These are phyloP conservation scores for Fusarium sp. DNA, from an alignment of 2,329 filamentous ascomycete genomes.

Conservation along the genomic window DNA sequence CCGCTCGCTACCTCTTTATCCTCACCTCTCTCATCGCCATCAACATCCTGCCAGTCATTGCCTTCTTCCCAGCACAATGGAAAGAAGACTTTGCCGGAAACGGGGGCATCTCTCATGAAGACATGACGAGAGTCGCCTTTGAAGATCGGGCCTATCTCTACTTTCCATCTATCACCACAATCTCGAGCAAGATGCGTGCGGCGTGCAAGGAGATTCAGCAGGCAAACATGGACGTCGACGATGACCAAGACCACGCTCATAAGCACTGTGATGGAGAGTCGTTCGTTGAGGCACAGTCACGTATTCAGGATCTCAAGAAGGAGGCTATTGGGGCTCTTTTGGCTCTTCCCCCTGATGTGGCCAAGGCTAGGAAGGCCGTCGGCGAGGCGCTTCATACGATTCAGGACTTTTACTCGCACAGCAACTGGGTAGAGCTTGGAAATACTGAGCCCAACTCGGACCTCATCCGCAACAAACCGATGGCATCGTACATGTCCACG, in stretches of 20 bases:
- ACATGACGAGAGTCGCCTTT: neutral
- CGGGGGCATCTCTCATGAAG: neutral
- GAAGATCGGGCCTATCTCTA: neutral
- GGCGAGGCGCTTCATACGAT: neutral
- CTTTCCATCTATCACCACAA: neutral
- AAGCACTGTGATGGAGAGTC: neutral
- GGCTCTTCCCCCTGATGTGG: neutral
- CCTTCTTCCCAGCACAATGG: slow-evolving; percentile 2
- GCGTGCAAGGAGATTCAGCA: neutral
- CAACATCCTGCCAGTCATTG: neutral
- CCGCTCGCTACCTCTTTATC: neutral
- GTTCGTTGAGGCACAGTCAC: neutral
- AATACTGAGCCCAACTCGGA: neutral
- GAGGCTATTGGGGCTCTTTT: neutral
- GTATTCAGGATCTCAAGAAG: neutral
- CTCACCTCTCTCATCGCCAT: neutral
- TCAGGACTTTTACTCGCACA: neutral
- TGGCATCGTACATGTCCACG: neutral
- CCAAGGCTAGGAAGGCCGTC: neutral
- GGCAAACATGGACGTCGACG: neutral
- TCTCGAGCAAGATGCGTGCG: neutral
- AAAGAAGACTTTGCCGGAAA: neutral
- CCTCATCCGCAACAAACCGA: neutral
- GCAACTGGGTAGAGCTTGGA: neutral
- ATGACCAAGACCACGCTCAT: neutral